phyloP scores from a whole-genome alignment of 2,329 filamentous ascomycete species.

The Sphaerostilbella broomeana region DNA sequence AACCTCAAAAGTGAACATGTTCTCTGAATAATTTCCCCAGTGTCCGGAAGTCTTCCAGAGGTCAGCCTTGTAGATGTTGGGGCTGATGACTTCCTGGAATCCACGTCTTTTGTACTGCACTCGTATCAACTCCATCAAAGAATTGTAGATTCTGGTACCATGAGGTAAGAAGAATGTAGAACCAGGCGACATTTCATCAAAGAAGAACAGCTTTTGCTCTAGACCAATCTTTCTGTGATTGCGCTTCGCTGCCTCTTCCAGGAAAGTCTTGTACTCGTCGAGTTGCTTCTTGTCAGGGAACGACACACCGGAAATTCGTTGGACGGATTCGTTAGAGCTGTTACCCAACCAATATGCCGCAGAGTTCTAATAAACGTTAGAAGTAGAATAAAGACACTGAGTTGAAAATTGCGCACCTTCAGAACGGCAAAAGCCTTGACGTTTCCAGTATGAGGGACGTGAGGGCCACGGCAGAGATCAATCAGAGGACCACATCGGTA shows the following conservation, averaged over 20 bases:
- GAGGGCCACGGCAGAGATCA: conserved; percentile 90
- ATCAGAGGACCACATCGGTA: conserved; percentile 92
- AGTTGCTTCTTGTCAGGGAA: conserved; percentile 95
- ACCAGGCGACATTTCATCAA: conserved; percentile 87
- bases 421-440: conserved; percentile 94
- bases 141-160: conserved; percentile 89
- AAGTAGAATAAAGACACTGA: not conserved
- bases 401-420: conserved; percentile 44
- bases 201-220: conserved; percentile 97
- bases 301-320: conserved; percentile 93
- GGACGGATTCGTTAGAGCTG: conserved; percentile 86
- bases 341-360: conserved; percentile 89
- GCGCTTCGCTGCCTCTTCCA: conserved; percentile 96
- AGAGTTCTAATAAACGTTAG: conserved; percentile 49
- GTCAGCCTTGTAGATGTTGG: conserved; percentile 88
- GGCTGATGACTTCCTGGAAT: conserved; percentile 91
- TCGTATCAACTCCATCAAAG: conserved; percentile 72
- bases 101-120: conserved; percentile 88
- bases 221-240: conserved; percentile 91
- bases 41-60: conserved; percentile 95
- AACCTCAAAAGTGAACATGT: conserved; percentile 72
- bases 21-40: conserved; percentile 79
- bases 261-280: conserved; percentile 86
- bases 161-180: conserved; percentile 90
- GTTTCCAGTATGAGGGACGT: conserved; percentile 83